These are phyloP conservation scores for Microcos paniculata DNA, from an alignment of 345 rosid genomes.

Conservation along the genomic window DNA sequence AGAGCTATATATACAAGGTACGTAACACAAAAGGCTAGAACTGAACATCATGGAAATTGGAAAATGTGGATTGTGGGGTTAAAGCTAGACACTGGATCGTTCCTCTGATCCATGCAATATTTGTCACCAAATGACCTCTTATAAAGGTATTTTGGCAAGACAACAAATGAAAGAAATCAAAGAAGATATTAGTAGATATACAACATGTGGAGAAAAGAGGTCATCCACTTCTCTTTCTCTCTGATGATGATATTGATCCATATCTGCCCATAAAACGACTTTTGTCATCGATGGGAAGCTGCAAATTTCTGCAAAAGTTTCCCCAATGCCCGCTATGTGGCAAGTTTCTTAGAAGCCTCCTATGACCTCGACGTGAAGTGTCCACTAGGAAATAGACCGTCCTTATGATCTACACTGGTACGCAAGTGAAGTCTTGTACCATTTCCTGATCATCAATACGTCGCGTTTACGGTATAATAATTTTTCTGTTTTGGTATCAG, in stretches of 20 bases:
- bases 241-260: neutral
- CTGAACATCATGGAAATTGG: constrained; percentile 15
- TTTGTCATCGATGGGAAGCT: constrained; percentile 11
- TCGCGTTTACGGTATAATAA: neutral
- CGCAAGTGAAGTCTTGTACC: neutral
- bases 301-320: neutral
- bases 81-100: constrained; percentile 39
- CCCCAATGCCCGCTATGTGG: neutral
- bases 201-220: neutral
- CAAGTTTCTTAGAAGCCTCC: constrained; percentile 5
- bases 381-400: neutral
- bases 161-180: neutral
- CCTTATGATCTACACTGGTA: neutral
- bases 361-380: neutral
- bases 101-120: constrained; percentile 24
- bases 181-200: too few species aligned
- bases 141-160: neutral
- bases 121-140: constrained; percentile 19
- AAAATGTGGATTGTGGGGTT: constrained; percentile 25
- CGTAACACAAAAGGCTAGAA: neutral
- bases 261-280: neutral
- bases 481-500: neutral
- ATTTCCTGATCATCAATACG: neutral
- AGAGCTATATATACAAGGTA: too few species aligned
- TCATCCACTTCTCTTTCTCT: neutral